Evolutionary conservation across 2,329 filamentous ascomycete genomes (phyloP).

Genomic region (Penicillium vulpinum): DNA sequence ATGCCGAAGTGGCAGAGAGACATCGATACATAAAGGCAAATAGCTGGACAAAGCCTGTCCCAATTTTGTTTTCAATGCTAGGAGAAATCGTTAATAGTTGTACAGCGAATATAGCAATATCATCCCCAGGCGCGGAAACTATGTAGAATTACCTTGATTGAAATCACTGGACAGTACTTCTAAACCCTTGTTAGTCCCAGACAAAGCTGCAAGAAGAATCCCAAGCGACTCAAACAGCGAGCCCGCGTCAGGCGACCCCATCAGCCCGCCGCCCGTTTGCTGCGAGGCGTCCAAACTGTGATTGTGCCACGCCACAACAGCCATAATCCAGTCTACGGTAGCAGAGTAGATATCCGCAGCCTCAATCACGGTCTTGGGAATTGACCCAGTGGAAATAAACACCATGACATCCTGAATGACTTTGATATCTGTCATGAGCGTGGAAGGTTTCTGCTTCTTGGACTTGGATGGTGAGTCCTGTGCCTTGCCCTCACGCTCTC

Average conservation of each 20-base stretch:
- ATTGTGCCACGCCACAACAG: constrained; percentile 39
- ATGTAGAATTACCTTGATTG: constrained; percentile 32
- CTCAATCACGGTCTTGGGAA: constrained; percentile 33
- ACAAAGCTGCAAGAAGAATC: constrained; percentile 42
- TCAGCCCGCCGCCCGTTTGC: constrained; percentile 32
- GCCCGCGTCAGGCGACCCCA: constrained; percentile 40
- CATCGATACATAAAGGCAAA: constrained; percentile 41
- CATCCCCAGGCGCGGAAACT: not conserved
- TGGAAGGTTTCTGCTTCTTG: constrained; percentile 24
- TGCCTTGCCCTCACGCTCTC: not conserved
- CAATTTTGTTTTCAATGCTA: constrained; percentile 39
- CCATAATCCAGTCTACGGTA: constrained; percentile 42
- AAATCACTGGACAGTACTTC: constrained; percentile 37
- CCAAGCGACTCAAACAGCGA: constrained; percentile 46
- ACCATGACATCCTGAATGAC: constrained; percentile 46
- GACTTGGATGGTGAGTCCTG: not conserved
- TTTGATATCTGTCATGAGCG: constrained; percentile 45
- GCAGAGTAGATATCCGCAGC: constrained; percentile 35
- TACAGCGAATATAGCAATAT: not conserved
- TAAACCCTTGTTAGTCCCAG: constrained; percentile 38
- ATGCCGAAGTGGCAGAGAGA: constrained; percentile 42
- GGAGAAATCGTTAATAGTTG: constrained; percentile 6
- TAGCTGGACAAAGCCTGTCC: constrained; percentile 43
- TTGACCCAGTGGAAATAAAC: constrained; percentile 37
- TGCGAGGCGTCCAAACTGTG: constrained; percentile 26